Conservation (phyloP, 441 rosid genomes). For the Pelargonium australe region DNA sequence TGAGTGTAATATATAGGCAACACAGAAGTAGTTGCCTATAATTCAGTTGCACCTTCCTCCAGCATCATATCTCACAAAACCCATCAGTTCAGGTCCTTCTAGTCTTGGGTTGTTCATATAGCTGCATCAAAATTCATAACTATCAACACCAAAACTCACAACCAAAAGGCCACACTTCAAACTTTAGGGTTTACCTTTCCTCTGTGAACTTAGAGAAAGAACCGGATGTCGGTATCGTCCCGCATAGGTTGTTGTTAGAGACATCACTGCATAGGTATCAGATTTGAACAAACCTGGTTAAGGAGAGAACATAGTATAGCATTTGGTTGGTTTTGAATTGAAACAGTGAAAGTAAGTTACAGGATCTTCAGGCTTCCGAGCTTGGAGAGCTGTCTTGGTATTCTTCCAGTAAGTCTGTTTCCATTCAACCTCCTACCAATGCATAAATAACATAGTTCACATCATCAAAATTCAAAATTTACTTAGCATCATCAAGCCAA, state of each 20-base stretch:
- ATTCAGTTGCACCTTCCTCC: slow-evolving; percentile 41
- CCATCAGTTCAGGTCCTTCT: slow-evolving; percentile 74
- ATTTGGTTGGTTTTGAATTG: neutral
- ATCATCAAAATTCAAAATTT: neutral
- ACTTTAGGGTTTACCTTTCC: slow-evolving; percentile 36
- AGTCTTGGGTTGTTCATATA: slow-evolving; percentile 47
- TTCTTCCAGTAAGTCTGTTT: slow-evolving; percentile 52
- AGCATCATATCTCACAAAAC: slow-evolving; percentile 57
- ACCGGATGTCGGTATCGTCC: slow-evolving; percentile 61
- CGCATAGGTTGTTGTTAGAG: slow-evolving; percentile 59
- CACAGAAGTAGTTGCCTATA: neutral
- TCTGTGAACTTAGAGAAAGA: slow-evolving; percentile 57
- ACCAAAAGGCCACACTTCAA: neutral
- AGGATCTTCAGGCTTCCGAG: slow-evolving; percentile 55
- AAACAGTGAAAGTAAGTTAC: slow-evolving; percentile 21
- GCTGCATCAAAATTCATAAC: slow-evolving; percentile 28
- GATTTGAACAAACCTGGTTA: neutral
- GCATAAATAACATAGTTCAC: neutral
- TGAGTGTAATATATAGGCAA: slow-evolving; percentile 7
- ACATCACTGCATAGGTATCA: slow-evolving; percentile 38
- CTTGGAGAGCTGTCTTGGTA: slow-evolving; percentile 56
- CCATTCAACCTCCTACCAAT: slow-evolving; percentile 52
- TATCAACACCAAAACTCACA: neutral
- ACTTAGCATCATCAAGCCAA: neutral
- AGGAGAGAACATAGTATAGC: neutral